Evolutionary conservation across 352 stramenopile genomes (phyloP), one percentile per base, ranked within the genome.

Genomic region (Globisporangium perplexum): DNA sequence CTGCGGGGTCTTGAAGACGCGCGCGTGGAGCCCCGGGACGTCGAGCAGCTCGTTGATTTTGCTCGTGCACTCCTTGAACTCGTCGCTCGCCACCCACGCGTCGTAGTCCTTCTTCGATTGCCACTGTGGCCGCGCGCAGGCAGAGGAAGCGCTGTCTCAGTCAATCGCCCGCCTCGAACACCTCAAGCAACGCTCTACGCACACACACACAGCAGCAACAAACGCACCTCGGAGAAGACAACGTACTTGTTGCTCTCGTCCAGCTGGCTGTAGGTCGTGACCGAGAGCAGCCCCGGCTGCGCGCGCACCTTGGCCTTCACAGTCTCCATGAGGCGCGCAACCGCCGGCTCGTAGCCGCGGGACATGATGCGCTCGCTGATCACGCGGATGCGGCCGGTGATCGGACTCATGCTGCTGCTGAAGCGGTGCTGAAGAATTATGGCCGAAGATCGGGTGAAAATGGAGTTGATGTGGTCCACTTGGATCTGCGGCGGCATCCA

Each of bases 341-440:
- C 84, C 42, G 79, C 74, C 30, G 84, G 84, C 63, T 95, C 84
- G 69, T 88, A 93, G 50, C 84, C 84, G 51, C 82, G 84, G 60
- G 75, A 88, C 84, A 95, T 95, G 57, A 95, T 83, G 65, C 84
- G 80, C 72, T 95, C 84, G 30, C 79, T 90, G 49, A 95, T 78
- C 48, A 95, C 84, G 53, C 68, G 75, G 46, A 89, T 60, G 23
- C 72, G 76, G 30, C 69, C 68, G 46, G 48, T 74, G 65, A 84
- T 77, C 23, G n/a, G n/a, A n/a, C n/a, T n/a, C n/a, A n/a, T n/a
- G n/a, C 0, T 70, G 41, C 30, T 26, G 36, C 15, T 31, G 42
- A 20, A 26, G 36, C 8, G 41, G 17, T 63, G 14, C 23, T 43
- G 23, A 17, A 11, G 1, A 17, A 26, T 30, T 12, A 7, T 7